Conservation (phyloP, 2,329 filamentous ascomycete species). For the Hirsutella thompsonii region DNA sequence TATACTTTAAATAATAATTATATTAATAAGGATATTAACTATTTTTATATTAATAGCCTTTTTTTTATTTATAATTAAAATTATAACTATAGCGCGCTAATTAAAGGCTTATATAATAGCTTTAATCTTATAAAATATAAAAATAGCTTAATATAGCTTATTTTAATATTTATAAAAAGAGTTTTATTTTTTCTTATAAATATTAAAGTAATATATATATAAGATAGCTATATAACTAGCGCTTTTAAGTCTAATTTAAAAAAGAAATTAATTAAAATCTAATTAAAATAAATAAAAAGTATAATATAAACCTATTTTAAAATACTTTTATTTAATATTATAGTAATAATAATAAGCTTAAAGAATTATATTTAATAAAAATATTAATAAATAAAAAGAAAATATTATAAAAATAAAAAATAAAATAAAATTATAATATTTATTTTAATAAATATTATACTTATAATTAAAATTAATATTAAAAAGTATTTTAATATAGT, state of each 20-base stretch:
- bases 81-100: too few species aligned
- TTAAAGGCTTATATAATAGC: too few species aligned
- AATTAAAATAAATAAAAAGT: neutral
- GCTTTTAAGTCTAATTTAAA: neutral
- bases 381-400: neutral
- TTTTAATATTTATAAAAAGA: neutral
- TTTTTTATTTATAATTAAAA: neutral
- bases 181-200: neutral
- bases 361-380: neutral
- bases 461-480: neutral
- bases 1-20: neutral
- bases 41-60: too few species aligned
- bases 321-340: too few species aligned
- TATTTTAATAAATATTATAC: neutral
- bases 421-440: neutral
- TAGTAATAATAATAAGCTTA: neutral
- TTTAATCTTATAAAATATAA: too few species aligned
- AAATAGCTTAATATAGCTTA: too few species aligned
- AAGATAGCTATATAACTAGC: neutral
- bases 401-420: neutral
- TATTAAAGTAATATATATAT: neutral
- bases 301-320: too few species aligned
- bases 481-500: neutral
- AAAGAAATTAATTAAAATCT: too few species aligned
- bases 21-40: too few species aligned